phyloP scores from a whole-genome alignment of 177 flowering plant species.

The Vitis hybrid region DNA sequence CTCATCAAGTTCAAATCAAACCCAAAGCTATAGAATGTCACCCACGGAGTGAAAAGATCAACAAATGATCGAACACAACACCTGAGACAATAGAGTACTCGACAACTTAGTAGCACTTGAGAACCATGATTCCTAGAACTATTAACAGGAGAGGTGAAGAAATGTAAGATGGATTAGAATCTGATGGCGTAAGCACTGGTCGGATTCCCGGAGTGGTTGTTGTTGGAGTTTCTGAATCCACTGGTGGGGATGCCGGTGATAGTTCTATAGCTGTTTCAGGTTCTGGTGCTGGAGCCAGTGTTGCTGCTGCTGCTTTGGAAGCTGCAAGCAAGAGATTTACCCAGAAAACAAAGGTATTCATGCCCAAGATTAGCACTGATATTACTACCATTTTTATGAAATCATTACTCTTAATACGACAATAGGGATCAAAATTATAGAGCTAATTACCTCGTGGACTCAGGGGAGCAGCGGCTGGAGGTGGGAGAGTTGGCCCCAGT shows the following conservation, averaged over 20 bases:
- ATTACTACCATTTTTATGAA: too few species aligned
- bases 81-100: too few species aligned
- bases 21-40: not conserved
- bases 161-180: conserved; percentile 28
- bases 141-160: conserved; percentile 23
- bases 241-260: conserved; percentile 34
- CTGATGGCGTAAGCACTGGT: conserved; percentile 46
- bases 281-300: conserved; percentile 22
- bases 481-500: conserved; percentile 44
- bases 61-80: not conserved
- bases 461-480: conserved; percentile 34
- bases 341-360: not conserved
- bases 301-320: conserved; percentile 24
- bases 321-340: conserved; percentile 20
- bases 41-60: not conserved
- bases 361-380: too few species aligned
- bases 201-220: conserved; percentile 34
- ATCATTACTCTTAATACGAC: too few species aligned
- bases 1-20: not conserved
- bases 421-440: not conserved
- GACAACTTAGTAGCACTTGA: conserved; percentile 18
- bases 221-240: conserved; percentile 28
- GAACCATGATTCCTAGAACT: conserved; percentile 21
- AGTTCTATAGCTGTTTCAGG: conserved; percentile 1
- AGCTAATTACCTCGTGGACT: conserved; percentile 40